Evolutionary conservation across 768 basidiomycete species (phyloP), one percentile per base, ranked within the genome.

Genomic region (Leccinum obscurum): DNA sequence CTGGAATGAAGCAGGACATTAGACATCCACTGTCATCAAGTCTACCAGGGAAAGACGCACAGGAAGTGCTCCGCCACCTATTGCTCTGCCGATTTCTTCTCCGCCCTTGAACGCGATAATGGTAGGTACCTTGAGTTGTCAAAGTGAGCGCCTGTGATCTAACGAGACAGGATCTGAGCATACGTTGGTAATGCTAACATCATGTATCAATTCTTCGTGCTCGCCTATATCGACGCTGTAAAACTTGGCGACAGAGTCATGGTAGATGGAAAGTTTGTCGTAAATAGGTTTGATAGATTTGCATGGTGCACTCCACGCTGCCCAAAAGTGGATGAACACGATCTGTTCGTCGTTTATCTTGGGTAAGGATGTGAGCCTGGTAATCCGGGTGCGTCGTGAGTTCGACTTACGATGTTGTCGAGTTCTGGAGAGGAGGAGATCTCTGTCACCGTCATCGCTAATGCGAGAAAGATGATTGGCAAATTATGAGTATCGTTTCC

Each of bases 281-380:
- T 58, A 62, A 17, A 39, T 6, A 7, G 61, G 61, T n/a, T 20
- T 63, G 34, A 61, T 49, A 2, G 60, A 60, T 39, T 0, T 61
- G 53, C 60, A 62, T 26, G 60, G 35, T 35, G 20, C 52, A 15
- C 55, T 58, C 55, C 62, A 64, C 35, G 58, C 62, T 48, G 62
- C 55, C 52, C 46, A 54, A 64, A 59, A 58, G 46, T 63, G 46
- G 62, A 64, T 34, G 37, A 62, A 62, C 6, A 49, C 52, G 34
- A 62, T 41, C 11, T 46, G 9, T 20, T 24, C 8, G 39, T 34
- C 22, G 44, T 48, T 48, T 46, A 62, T 61, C 60, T 58, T 22
- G 37, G 9, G 6, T 3, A 11, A 14, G 17, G 14, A 15, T 14
- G 5, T 17, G 24, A 54, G 15, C 13, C 20, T 28, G 30, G 7